Evolutionary conservation across 2,329 filamentous ascomycete genomes (phyloP).

Genomic region (Verticillium longisporum): DNA sequence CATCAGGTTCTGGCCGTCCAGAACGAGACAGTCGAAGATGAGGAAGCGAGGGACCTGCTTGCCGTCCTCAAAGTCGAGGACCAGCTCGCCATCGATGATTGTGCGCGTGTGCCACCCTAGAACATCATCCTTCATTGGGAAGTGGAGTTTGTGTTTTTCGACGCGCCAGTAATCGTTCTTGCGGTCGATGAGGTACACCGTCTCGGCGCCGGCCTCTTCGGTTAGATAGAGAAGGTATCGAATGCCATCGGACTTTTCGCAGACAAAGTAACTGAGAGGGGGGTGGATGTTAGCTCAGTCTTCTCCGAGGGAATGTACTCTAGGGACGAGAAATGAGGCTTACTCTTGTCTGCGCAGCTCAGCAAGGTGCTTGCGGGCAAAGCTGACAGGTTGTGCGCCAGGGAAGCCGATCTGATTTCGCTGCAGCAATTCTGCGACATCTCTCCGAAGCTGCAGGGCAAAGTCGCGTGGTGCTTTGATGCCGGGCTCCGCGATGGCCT

Average conservation of each 20-base stretch:
- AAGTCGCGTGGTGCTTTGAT: conserved; percentile 55
- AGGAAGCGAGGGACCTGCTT: conserved; percentile 70
- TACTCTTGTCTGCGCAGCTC: conserved; percentile 75
- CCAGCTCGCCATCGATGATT: conserved; percentile 86
- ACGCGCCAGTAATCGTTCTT: conserved; percentile 97
- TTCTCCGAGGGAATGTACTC: not conserved
- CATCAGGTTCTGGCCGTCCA: conserved; percentile 72
- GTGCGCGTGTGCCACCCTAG: conserved; percentile 70
- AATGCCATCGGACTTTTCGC: conserved; percentile 96
- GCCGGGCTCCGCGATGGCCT: conserved; percentile 54
- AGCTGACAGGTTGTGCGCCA: conserved; percentile 91
- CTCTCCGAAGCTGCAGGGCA: conserved; percentile 55
- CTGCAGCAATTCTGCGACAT: conserved; percentile 70
- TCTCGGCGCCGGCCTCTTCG: conserved; percentile 55
- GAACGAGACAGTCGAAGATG: conserved; percentile 85
- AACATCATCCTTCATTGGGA: conserved; percentile 63
- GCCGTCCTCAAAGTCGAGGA: conserved; percentile 72
- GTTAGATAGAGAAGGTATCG: conserved; percentile 92
- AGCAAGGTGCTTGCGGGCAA: conserved; percentile 72
- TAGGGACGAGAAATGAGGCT: conserved; percentile 15
- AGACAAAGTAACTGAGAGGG: conserved; percentile 73
- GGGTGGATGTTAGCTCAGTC: conserved; percentile 4
- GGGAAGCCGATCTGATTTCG: conserved; percentile 68
- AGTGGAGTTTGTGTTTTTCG: conserved; percentile 62
- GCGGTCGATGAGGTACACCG: conserved; percentile 91